Conservation (phyloP, 805 yeast species). For the Candida orba region DNA sequence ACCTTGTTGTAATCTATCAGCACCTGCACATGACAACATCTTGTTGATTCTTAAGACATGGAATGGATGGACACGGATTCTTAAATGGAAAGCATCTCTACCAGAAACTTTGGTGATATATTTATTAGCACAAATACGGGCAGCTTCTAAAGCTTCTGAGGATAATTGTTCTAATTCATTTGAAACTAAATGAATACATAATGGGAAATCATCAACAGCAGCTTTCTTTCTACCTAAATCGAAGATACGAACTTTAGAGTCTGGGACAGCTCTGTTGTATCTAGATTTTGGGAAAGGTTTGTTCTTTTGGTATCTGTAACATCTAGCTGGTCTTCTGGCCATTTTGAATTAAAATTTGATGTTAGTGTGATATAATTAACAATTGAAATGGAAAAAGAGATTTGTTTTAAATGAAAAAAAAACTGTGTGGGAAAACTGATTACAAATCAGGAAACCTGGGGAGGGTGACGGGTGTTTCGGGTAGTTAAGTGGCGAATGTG, state of each 20-base stretch:
- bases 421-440: background rate
- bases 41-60: constrained; percentile 99
- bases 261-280: constrained; percentile 99
- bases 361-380: too few species aligned
- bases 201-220: constrained; percentile 94
- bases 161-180: constrained; percentile 99
- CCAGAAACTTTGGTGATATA: constrained; percentile 97
- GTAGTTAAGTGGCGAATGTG: background rate
- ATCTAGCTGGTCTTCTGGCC: constrained; percentile 99
- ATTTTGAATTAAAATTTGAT: constrained; percentile 46
- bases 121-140: constrained; percentile 99
- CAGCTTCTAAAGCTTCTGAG: constrained; percentile 99
- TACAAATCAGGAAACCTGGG: constrained; percentile 3
- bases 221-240: constrained; percentile 99
- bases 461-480: background rate
- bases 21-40: constrained; percentile 99
- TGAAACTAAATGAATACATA: constrained; percentile 98
- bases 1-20: constrained; percentile 99
- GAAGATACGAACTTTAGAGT: constrained; percentile 97
- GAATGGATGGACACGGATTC: constrained; percentile 99
- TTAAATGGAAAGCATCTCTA: constrained; percentile 99
- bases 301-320: constrained; percentile 99
- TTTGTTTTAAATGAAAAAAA: too few species aligned
- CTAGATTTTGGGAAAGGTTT: constrained; percentile 99
- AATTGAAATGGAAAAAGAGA: too few species aligned